Evolutionary conservation across 1,284 basidiomycete species (phyloP).

Genomic region (Microbotryum intermedium): DNA sequence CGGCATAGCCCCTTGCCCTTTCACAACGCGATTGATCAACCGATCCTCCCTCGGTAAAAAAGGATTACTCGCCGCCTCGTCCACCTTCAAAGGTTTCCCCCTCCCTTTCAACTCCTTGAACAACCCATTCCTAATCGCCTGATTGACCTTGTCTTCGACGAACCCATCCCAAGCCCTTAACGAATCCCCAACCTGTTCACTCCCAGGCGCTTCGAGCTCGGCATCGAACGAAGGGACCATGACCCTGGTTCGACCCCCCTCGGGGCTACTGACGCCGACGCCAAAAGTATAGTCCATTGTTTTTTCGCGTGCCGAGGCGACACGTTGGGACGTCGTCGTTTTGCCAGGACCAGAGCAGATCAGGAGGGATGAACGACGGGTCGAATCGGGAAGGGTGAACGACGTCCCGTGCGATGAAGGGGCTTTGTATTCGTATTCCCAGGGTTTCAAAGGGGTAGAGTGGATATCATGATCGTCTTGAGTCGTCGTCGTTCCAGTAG

Average conservation of each 20-base stretch:
- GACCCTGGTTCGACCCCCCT: neutral
- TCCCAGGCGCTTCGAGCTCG: neutral
- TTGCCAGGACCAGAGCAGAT: neutral
- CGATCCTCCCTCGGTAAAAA: constrained; percentile 40
- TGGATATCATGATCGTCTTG: neutral
- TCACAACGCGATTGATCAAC: constrained; percentile 42
- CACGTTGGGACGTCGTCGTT: neutral
- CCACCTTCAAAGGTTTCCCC: constrained; percentile 58
- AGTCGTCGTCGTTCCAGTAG: neutral
- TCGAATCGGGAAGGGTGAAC: neutral
- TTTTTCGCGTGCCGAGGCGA: constrained; percentile 19
- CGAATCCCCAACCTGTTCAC: neutral
- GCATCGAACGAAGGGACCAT: neutral
- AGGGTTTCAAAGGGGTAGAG: constrained; percentile 6
- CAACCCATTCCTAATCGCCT: constrained; percentile 57
- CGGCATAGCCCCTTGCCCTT: constrained; percentile 73
- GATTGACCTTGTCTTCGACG: constrained; percentile 71
- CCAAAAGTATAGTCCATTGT: constrained; percentile 19
- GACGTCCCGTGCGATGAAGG: constrained; percentile 9
- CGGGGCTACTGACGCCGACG: neutral
- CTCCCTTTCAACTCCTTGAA: constrained; percentile 66
- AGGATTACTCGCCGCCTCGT: constrained; percentile 65
- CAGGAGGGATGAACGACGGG: neutral
- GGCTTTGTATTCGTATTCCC: constrained; percentile 14
- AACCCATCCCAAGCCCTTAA: constrained; percentile 65